Conservation (phyloP, 2,329 filamentous ascomycete species). For the Fusarium euwallaceae region DNA sequence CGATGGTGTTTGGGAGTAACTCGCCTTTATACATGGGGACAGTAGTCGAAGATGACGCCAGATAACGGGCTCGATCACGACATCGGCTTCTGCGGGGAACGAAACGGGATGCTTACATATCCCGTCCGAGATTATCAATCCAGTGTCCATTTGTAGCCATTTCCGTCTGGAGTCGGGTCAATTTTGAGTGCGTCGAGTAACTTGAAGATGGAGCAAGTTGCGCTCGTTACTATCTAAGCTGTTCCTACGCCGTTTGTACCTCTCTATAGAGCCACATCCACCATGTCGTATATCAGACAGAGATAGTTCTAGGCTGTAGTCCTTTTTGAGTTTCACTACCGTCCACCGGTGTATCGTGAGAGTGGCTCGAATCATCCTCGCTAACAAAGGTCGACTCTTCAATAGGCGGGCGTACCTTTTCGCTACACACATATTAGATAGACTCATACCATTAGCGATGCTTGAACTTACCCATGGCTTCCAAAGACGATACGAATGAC, state of each 20-base stretch:
- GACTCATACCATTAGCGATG: too few species aligned
- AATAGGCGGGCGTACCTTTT: slow-evolving; percentile 6
- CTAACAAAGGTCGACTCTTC: background rate
- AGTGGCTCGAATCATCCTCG: background rate
- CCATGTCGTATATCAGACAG: background rate
- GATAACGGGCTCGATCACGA: slow-evolving; percentile 30
- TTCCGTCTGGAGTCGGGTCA: background rate
- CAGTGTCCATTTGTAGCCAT: background rate
- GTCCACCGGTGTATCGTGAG: background rate
- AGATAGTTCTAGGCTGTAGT: background rate
- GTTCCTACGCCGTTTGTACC: background rate
- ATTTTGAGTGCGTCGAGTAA: background rate
- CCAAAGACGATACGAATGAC: slow-evolving; percentile 31
- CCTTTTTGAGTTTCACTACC: background rate
- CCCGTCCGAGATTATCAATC: slow-evolving; percentile 5
- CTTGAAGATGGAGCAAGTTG: background rate
- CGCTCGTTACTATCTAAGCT: background rate
- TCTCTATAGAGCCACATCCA: background rate
- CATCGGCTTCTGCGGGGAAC: slow-evolving; percentile 27
- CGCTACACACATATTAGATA: background rate
- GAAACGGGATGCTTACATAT: slow-evolving; percentile 8
- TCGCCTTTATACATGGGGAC: background rate
- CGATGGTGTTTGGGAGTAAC: background rate
- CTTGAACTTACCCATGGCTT: slow-evolving; percentile 22
- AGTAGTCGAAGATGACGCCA: slow-evolving; percentile 29